Evolutionary conservation across 495 filamentous ascomycete species (phyloP).

Genomic region (Aspergillus sclerotiicarbonarius): DNA sequence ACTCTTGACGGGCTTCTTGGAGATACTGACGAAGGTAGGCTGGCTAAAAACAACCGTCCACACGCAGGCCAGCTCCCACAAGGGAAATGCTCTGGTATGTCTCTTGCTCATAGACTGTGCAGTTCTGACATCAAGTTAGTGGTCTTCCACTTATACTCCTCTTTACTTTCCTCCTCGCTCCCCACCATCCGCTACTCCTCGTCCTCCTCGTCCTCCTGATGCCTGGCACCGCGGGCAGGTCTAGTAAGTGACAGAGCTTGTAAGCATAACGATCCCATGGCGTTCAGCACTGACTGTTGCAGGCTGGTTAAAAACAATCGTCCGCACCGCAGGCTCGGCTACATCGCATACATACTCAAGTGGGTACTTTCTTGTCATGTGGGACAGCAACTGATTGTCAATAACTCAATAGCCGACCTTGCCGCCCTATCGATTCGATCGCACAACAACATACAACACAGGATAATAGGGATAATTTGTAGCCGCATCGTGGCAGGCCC

Average conservation of each 20-base stretch:
- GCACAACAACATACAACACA: not conserved
- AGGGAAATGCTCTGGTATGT: slow-evolving; percentile 12
- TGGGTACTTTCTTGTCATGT: not conserved
- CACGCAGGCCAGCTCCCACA: slow-evolving; percentile 7
- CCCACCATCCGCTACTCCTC: not conserved
- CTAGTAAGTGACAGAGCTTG: slow-evolving; percentile 21
- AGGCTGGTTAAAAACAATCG: slow-evolving; percentile 17
- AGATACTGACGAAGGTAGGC: slow-evolving; percentile 11
- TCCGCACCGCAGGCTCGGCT: not conserved
- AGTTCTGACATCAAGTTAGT: not conserved
- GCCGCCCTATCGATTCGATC: not conserved
- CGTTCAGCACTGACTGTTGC: not conserved
- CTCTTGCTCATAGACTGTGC: not conserved
- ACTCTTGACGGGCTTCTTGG: not conserved
- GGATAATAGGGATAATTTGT: not conserved
- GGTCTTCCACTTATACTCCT: not conserved
- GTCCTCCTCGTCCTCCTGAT: not conserved
- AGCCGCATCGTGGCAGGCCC: not conserved
- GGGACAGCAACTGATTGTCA: no score
- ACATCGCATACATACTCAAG: no score
- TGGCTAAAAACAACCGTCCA: slow-evolving; percentile 16
- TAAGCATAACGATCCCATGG: slow-evolving; percentile 6
- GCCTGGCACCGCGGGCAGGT: slow-evolving; percentile 4
- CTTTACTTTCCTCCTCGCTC: not conserved
- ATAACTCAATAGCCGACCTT: not conserved